phyloP scores from a whole-genome alignment of 352 stramenopile genomes.

The Peronospora tabacina region DNA sequence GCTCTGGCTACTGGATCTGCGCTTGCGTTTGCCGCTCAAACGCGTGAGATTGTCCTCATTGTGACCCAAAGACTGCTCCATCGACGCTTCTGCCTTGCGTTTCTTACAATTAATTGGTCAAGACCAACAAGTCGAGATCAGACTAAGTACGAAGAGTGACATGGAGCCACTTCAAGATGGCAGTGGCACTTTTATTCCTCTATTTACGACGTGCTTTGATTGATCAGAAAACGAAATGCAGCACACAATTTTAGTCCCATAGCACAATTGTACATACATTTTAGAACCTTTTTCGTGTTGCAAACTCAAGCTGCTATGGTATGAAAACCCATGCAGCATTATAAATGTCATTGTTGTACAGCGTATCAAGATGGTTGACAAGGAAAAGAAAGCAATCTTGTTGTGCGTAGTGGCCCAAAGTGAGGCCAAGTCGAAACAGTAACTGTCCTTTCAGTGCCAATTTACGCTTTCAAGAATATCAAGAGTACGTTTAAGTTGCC shows the following conservation, averaged over 20 bases:
- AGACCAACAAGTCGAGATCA: background rate
- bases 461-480: background rate
- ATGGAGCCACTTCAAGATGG: background rate
- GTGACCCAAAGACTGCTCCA: constrained; percentile 15
- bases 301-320: too few species aligned
- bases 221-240: background rate
- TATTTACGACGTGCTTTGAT: too few species aligned
- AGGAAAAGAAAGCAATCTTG: too few species aligned
- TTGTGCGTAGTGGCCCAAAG: background rate
- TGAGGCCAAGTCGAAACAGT: background rate
- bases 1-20: constrained; percentile 14
- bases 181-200: background rate
- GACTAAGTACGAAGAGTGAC: background rate
- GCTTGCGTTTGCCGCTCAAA: constrained; percentile 35
- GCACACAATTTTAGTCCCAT: too few species aligned
- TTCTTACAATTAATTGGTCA: background rate
- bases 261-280: too few species aligned
- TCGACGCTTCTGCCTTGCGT: constrained; percentile 11
- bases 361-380: too few species aligned
- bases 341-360: too few species aligned
- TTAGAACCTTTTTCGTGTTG: too few species aligned
- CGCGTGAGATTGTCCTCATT: constrained; percentile 18
- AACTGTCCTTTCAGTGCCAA: background rate
- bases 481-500: background rate
- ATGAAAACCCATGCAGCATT: too few species aligned